Conservation (phyloP, 768 basidiomycete genomes). For the Paxillus rubicundulus region DNA sequence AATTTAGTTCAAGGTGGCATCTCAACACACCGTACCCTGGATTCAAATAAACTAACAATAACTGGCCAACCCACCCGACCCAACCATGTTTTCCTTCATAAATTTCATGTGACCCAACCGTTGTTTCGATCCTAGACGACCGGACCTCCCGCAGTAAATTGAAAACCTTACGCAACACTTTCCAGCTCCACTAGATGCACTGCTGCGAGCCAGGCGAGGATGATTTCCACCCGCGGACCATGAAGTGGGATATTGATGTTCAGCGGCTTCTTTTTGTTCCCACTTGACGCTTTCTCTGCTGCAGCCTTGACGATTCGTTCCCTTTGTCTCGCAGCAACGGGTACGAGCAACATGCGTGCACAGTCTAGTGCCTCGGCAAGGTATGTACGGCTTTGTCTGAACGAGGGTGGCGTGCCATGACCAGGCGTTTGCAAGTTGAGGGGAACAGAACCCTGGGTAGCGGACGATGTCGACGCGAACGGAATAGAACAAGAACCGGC, state of each 20-base stretch:
- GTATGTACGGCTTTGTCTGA: slow-evolving; percentile 31
- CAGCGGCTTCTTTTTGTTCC: slow-evolving; percentile 53
- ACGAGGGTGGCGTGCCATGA: slow-evolving; percentile 17
- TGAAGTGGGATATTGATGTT: slow-evolving; percentile 81
- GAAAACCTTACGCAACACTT: slow-evolving; percentile 19
- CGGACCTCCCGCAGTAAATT: neutral
- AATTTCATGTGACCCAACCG: slow-evolving; percentile 2
- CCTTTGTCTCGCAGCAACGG: slow-evolving; percentile 62
- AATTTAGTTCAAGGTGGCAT: neutral
- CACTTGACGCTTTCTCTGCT: slow-evolving; percentile 46
- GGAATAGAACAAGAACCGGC: slow-evolving; percentile 12
- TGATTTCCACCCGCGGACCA: slow-evolving; percentile 81
- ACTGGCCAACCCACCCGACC: neutral
- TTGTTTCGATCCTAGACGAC: neutral
- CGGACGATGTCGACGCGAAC: slow-evolving; percentile 24
- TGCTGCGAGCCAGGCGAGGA: slow-evolving; percentile 82
- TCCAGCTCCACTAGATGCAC: slow-evolving; percentile 79
- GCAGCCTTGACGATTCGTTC: slow-evolving; percentile 54
- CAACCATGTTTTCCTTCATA: neutral
- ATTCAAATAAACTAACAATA: slow-evolving; percentile 1
- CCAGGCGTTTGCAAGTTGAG: slow-evolving; percentile 24
- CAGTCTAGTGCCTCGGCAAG: slow-evolving; percentile 61
- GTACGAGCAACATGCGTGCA: slow-evolving; percentile 69
- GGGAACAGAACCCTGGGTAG: slow-evolving; percentile 11
- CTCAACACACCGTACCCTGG: slow-evolving; percentile 1